phyloP scores from a whole-genome alignment of 2,329 filamentous ascomycete genomes.

The Aspergillus unguis region DNA sequence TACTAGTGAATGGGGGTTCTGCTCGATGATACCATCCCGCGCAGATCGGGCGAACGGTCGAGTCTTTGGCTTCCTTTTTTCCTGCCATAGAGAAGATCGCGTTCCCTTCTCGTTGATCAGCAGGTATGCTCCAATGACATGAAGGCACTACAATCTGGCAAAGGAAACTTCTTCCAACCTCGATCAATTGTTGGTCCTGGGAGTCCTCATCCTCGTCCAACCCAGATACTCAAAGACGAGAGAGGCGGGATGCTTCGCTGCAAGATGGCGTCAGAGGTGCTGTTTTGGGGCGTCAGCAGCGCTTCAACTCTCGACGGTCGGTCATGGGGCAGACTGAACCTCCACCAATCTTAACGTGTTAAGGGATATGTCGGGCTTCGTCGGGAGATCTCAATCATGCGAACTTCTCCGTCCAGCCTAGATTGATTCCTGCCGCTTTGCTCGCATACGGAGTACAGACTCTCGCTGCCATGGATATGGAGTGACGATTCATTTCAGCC shows the following conservation, averaged over 20 bases:
- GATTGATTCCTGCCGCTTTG: not conserved
- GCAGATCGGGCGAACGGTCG: not conserved
- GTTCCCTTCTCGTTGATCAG: not conserved
- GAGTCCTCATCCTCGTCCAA: slow-evolving; percentile 1
- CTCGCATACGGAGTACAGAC: not conserved
- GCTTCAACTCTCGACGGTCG: slow-evolving; percentile 9
- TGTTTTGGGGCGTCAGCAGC: slow-evolving; percentile 23
- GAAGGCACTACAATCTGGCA: not conserved
- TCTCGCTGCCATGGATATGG: not conserved
- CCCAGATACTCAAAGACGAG: slow-evolving; percentile 11
- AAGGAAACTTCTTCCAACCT: slow-evolving; percentile 14
- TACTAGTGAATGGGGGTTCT: slow-evolving; percentile 5
- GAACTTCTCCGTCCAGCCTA: not conserved
- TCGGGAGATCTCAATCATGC: slow-evolving; percentile 12
- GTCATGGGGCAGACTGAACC: slow-evolving; percentile 18
- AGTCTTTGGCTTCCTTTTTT: not conserved
- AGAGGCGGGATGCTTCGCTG: slow-evolving; percentile 9
- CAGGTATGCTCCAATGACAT: not conserved
- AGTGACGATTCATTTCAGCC: not conserved
- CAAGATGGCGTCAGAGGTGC: slow-evolving; percentile 24
- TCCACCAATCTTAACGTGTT: slow-evolving; percentile 15
- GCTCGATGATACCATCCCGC: slow-evolving; percentile 5
- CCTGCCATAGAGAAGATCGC: slow-evolving; percentile 1
- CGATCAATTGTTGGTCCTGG: slow-evolving; percentile 9
- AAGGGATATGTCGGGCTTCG: slow-evolving; percentile 12